A percentile compares a stretch with the other conserved stretches of the same genome.
These are phyloP conservation scores for Geopyxis carbonaria DNA, from an alignment of 495 filamentous ascomycete species.

Conservation along the genomic window DNA sequence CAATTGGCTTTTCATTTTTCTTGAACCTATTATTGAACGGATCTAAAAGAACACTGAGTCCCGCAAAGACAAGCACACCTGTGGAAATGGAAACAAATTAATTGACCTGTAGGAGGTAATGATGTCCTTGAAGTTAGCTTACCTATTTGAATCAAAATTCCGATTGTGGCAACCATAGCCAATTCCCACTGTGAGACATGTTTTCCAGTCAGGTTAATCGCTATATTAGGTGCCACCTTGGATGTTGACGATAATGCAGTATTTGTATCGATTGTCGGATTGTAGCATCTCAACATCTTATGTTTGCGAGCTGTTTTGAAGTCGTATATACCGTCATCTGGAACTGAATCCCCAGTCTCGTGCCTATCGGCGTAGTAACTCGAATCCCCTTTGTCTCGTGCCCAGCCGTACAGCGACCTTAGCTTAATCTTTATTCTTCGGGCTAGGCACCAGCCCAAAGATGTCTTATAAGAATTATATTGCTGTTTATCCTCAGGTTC, in stretches of 20 bases:
- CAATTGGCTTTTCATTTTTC: neutral
- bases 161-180: constrained; percentile 18
- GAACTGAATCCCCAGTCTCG: neutral
- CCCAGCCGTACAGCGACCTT: no score
- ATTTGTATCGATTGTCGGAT: neutral
- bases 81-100: no score
- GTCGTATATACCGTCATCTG: neutral
- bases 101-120: no score
- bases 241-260: neutral
- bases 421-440: no score
- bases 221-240: constrained; percentile 20
- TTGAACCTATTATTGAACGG: constrained; percentile 12
- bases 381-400: no score
- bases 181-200: constrained; percentile 9
- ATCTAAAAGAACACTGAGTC: constrained; percentile 17
- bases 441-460: no score
- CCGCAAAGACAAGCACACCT: constrained; percentile 17
- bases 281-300: neutral
- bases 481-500: neutral
- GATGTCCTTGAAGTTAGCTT: no score
- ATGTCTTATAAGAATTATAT: no score
- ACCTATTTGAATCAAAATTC: constrained; percentile 14
- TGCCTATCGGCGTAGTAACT: no score
- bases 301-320: no score
- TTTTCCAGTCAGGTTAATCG: constrained; percentile 12